Percentiles rank a stretch among this genome's conserved stretches.
Evolutionary conservation across 495 filamentous ascomycete genomes (phyloP).

Genomic region (Neurospora sp.): DNA sequence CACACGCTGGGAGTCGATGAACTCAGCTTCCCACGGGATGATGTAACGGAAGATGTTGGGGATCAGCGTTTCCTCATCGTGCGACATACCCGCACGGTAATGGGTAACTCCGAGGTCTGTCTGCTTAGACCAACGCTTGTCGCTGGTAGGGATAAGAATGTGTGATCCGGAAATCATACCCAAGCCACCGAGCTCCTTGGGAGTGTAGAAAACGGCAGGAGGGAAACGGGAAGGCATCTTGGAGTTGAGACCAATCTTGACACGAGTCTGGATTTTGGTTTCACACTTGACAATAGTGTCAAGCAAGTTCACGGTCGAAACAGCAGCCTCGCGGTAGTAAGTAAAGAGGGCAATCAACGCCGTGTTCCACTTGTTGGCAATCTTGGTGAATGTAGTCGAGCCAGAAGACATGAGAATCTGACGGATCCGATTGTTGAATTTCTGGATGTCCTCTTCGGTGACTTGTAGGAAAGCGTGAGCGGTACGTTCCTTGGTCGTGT

Average conservation of each 20-base stretch:
- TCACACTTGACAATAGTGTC: slow-evolving; percentile 99
- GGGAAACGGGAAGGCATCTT: slow-evolving; percentile 99
- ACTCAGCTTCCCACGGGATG: slow-evolving; percentile 98
- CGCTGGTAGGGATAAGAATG: slow-evolving; percentile 94
- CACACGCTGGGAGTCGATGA: slow-evolving; percentile 96
- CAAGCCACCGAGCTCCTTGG: slow-evolving; percentile 93
- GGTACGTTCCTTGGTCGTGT: slow-evolving; percentile 90
- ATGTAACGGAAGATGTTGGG: slow-evolving; percentile 99
- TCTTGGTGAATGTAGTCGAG: slow-evolving; percentile 99
- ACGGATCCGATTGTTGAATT: slow-evolving; percentile 98
- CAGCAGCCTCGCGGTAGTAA: slow-evolving; percentile 96
- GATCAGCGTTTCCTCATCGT: slow-evolving; percentile 95
- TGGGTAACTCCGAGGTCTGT: slow-evolving; percentile 97
- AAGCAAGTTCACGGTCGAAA: slow-evolving; percentile 90
- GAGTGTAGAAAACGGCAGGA: slow-evolving; percentile 97
- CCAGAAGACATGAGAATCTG: slow-evolving; percentile 99
- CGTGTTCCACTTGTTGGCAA: slow-evolving; percentile 99
- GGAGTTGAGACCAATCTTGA: slow-evolving; percentile 98
- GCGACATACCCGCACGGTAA: slow-evolving; percentile 96
- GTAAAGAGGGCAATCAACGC: slow-evolving; percentile 98
- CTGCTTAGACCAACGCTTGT: slow-evolving; percentile 97
- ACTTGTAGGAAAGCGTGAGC: slow-evolving; percentile 98
- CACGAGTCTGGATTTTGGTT: slow-evolving; percentile 98
- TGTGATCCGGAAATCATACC: slow-evolving; percentile 99
- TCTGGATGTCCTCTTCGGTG: slow-evolving; percentile 95